These are phyloP conservation scores for Macrophomina phaseolina DNA, from an alignment of 2,329 filamentous ascomycete species.

Conservation along the genomic window DNA sequence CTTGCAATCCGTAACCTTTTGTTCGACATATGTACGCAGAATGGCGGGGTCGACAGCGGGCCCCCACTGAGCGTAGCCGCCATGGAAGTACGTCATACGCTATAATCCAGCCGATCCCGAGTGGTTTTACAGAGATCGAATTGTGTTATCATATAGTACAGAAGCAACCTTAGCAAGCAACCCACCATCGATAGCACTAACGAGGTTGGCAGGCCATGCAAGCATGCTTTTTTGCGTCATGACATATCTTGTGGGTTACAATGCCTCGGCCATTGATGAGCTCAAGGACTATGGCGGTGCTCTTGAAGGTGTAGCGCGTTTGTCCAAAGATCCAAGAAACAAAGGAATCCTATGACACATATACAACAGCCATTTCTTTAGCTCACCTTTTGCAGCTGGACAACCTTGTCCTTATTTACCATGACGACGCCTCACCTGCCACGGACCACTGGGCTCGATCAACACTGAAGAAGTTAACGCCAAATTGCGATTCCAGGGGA, in stretches of 20 bases:
- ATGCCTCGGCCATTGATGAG: slow-evolving; percentile 14
- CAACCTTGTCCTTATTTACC: background rate
- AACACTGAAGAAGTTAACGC: background rate
- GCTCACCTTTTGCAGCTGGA: background rate
- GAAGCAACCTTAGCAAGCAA: background rate
- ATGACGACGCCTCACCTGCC: background rate
- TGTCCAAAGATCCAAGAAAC: background rate
- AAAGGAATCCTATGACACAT: background rate
- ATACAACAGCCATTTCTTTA: background rate
- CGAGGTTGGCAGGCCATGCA: background rate
- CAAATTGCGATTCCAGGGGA: background rate
- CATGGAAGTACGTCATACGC: background rate
- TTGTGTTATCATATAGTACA: background rate
- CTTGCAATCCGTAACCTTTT: background rate
- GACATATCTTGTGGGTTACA: slow-evolving; percentile 13
- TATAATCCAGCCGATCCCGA: background rate
- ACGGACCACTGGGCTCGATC: background rate
- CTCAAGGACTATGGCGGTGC: slow-evolving; percentile 14
- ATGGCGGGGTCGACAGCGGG: background rate
- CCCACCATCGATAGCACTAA: background rate
- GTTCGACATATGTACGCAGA: background rate
- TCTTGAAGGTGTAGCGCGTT: background rate
- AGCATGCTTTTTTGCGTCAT: slow-evolving; percentile 8
- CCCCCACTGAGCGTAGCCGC: background rate
- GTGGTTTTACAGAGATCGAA: background rate